phyloP scores from a whole-genome alignment of 352 stramenopile species.

The Globisporangium spinosum region DNA sequence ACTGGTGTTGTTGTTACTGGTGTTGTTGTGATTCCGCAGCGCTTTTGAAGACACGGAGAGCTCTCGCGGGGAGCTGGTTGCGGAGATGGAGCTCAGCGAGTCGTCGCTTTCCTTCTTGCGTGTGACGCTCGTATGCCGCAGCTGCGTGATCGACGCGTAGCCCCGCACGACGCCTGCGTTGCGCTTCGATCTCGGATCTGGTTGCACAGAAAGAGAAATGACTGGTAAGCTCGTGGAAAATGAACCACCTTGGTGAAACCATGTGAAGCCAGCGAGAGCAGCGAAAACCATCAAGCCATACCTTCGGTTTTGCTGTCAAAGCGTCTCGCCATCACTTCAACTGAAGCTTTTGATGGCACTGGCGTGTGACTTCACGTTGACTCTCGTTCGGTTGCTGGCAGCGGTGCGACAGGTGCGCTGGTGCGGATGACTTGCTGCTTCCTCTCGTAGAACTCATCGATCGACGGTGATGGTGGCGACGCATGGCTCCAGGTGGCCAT shows the following conservation, averaged over 20 bases:
- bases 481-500: background rate
- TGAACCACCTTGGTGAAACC: background rate
- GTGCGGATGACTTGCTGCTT: slow-evolving; percentile 1
- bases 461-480: background rate
- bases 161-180: background rate
- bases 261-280: background rate
- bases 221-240: background rate
- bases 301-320: slow-evolving; percentile 19
- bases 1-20: slow-evolving; percentile 4
- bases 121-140: background rate
- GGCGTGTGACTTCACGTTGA: background rate
- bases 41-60: slow-evolving; percentile 20
- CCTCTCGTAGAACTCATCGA: background rate
- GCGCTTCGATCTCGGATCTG: slow-evolving; percentile 16
- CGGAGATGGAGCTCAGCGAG: slow-evolving; percentile 27
- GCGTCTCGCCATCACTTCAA: background rate
- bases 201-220: background rate
- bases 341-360: background rate
- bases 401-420: background rate
- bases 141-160: slow-evolving; percentile 8
- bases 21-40: slow-evolving; percentile 1
- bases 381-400: background rate
- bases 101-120: slow-evolving; percentile 1
- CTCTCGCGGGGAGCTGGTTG: slow-evolving; percentile 20
- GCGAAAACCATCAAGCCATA: background rate